These are phyloP conservation scores for Exophiala sideris DNA, from an alignment of 2,329 filamentous ascomycete genomes.

Conservation along the genomic window DNA sequence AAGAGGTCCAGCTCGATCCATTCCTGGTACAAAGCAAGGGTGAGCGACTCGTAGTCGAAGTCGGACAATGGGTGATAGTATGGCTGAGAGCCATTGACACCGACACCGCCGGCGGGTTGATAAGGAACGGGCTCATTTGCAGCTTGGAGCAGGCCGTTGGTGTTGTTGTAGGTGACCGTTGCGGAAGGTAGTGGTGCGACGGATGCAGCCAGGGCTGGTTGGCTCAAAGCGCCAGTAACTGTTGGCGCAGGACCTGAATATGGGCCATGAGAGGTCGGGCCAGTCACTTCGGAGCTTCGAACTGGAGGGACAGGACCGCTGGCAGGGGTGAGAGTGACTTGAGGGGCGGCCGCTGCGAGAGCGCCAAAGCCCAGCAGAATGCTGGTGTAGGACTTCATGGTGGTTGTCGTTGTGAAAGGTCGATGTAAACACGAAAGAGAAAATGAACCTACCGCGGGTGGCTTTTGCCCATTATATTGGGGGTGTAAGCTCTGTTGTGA, in stretches of 20 bases:
- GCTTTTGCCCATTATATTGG: too few species aligned
- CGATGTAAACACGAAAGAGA: background rate
- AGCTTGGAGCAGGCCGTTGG: slow-evolving; percentile 66
- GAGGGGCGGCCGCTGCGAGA: slow-evolving; percentile 23
- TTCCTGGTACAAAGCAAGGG: slow-evolving; percentile 73
- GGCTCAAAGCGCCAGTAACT: slow-evolving; percentile 66
- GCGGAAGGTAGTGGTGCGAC: slow-evolving; percentile 58
- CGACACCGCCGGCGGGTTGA: slow-evolving; percentile 67
- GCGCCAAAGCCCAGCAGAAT: slow-evolving; percentile 17
- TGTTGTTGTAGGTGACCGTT: slow-evolving; percentile 64
- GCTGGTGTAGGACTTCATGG: slow-evolving; percentile 21
- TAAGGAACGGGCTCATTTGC: slow-evolving; percentile 65
- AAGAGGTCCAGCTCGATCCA: slow-evolving; percentile 84
- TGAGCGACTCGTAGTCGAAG: slow-evolving; percentile 77
- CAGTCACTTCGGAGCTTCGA: slow-evolving; percentile 49
- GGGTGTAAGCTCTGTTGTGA: too few species aligned
- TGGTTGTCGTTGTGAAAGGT: background rate
- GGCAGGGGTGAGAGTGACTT: slow-evolving; percentile 18
- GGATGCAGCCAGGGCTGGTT: slow-evolving; percentile 54
- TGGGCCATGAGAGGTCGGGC: slow-evolving; percentile 64
- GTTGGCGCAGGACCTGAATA: slow-evolving; percentile 62
- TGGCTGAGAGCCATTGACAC: slow-evolving; percentile 67
- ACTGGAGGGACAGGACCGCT: slow-evolving; percentile 35
- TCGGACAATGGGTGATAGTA: slow-evolving; percentile 63
- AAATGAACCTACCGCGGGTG: background rate